Percentiles rank a stretch among this genome's conserved stretches.
These are phyloP conservation scores for Ziziphus jujuba DNA, from an alignment of 306 rosid genomes.

Conservation along the genomic window DNA sequence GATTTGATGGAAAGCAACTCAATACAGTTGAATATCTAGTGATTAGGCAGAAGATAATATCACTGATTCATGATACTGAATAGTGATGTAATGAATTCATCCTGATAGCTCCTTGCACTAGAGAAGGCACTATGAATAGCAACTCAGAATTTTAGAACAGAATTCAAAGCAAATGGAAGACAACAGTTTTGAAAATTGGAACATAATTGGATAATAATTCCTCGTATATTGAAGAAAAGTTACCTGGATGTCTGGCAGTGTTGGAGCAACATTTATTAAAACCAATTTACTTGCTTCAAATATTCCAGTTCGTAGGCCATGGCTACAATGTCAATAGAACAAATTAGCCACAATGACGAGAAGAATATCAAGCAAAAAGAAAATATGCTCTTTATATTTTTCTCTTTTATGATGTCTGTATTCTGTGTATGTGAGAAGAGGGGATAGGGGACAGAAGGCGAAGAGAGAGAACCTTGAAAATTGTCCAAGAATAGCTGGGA, in stretches of 20 bases:
- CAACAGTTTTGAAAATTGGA: conserved; percentile 3
- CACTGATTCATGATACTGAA: background rate
- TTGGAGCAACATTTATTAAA: conserved; percentile 83
- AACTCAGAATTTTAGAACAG: background rate
- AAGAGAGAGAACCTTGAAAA: conserved; percentile 75
- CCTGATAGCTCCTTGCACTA: background rate
- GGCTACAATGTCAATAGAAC: conserved; percentile 62
- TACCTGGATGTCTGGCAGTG: conserved; percentile 94
- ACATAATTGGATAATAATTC: background rate
- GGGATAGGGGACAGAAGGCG: too few species aligned
- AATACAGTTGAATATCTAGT: background rate
- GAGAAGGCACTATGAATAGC: background rate
- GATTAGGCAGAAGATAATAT: conserved; percentile 2
- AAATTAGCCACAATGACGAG: conserved; percentile 33
- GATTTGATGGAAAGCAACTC: background rate
- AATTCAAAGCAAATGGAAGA: conserved; percentile 14
- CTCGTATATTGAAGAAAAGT: conserved; percentile 7
- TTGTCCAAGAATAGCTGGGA: conserved; percentile 98
- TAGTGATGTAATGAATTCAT: background rate
- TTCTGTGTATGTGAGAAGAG: conserved; percentile 14
- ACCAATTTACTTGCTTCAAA: conserved; percentile 93
- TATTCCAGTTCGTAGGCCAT: conserved; percentile 97
- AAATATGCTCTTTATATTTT: conserved; percentile 1
- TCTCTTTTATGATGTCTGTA: background rate
- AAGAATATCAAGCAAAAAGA: conserved; percentile 7